Evolutionary conservation across 2,329 filamentous ascomycete species (phyloP).

Genomic region (Anthostomella pinea): DNA sequence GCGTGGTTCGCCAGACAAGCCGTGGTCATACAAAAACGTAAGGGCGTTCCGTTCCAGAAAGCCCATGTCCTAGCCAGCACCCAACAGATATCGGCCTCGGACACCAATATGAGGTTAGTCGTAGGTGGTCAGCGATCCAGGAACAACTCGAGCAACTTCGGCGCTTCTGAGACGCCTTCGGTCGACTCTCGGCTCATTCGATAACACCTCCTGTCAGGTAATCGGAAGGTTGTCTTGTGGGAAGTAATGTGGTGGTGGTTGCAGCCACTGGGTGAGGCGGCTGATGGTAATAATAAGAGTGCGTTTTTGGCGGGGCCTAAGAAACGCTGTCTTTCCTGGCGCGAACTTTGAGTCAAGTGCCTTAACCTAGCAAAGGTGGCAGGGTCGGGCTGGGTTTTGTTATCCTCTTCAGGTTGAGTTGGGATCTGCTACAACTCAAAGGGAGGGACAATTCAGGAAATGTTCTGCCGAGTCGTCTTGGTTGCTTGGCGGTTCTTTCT

Average conservation of each 20-base stretch:
- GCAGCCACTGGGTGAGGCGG: no score
- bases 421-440: conserved; percentile 15
- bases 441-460: conserved; percentile 4
- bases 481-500: conserved; percentile 26
- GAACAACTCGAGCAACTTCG: background rate
- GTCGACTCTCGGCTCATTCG: background rate
- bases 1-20: no score
- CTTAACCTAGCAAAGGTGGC: background rate
- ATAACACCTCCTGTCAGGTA: no score
- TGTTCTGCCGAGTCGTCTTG: conserved; percentile 1
- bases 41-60: conserved; percentile 11
- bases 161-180: no score
- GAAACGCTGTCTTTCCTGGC: no score
- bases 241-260: no score
- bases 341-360: background rate
- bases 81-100: conserved; percentile 5
- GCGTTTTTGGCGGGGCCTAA: no score
- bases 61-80: conserved; percentile 10
- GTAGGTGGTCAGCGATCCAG: background rate
- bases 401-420: background rate
- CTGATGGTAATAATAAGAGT: no score
- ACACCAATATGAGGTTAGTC: conserved; percentile 1
- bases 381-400: background rate
- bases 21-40: conserved; percentile 8
- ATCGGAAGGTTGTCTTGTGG: no score